phyloP scores from a whole-genome alignment of 2,329 filamentous ascomycete species.

The Chrysoporthe puriensis region DNA sequence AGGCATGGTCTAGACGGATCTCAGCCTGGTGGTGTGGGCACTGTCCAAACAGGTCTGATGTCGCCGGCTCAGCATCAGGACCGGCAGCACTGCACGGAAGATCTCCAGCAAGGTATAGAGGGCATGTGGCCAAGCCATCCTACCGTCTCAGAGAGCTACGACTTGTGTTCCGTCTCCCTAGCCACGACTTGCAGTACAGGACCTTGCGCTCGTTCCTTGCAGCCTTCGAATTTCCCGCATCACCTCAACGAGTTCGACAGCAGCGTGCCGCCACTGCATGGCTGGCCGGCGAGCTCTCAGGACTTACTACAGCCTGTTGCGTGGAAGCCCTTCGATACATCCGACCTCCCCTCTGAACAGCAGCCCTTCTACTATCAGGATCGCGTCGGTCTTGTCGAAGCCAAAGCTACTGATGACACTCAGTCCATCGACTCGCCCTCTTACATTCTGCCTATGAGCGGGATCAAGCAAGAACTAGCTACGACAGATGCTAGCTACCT shows the following conservation, averaged over 20 bases:
- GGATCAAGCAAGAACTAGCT: background rate
- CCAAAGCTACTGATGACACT: background rate
- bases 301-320: background rate
- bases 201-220: background rate
- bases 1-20: background rate
- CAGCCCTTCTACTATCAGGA: background rate
- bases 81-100: background rate
- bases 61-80: background rate
- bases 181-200: background rate
- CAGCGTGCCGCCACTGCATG: background rate
- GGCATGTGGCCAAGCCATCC: slow-evolving; percentile 5
- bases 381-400: background rate
- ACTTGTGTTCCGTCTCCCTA: background rate
- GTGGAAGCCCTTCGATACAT: background rate
- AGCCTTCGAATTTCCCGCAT: background rate
- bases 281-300: background rate
- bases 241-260: background rate
- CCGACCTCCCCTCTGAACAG: background rate
- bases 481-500: background rate
- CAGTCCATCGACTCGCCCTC: background rate
- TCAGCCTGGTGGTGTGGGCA: background rate
- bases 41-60: background rate
- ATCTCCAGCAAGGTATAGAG: slow-evolving; percentile 14
- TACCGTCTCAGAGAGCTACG: slow-evolving; percentile 6
- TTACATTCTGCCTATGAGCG: background rate